phyloP scores from a whole-genome alignment of 1,284 basidiomycete species.

The Tilletiaria anomala region DNA sequence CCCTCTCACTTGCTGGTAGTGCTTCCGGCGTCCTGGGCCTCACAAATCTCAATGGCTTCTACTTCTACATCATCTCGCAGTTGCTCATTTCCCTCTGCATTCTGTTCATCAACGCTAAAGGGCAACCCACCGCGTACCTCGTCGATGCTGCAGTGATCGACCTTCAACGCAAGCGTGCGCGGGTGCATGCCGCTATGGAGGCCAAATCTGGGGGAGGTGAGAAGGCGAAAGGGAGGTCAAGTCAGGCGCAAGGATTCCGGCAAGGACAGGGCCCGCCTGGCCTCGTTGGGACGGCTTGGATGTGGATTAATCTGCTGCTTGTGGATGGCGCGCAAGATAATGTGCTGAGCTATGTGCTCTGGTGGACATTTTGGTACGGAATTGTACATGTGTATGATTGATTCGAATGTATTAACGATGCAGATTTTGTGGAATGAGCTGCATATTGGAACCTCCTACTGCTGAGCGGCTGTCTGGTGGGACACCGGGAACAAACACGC shows the following conservation, averaged over 20 bases:
- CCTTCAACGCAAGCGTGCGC: no score
- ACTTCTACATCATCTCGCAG: slow-evolving; percentile 25
- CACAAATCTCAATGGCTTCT: slow-evolving; percentile 29
- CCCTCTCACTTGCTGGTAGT: slow-evolving; percentile 25
- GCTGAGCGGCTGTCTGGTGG: no score
- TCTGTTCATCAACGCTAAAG: slow-evolving; percentile 14
- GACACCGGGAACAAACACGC: no score
- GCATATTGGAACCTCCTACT: no score
- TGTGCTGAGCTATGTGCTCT: slow-evolving; percentile 28
- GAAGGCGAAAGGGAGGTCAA: slow-evolving; percentile 3
- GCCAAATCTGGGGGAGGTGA: no score
- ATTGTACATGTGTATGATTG: slow-evolving; percentile 23
- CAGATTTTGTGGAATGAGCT: no score
- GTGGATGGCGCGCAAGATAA: slow-evolving; percentile 20
- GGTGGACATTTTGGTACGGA: slow-evolving; percentile 38
- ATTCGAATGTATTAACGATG: no score
- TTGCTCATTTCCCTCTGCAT: slow-evolving; percentile 21
- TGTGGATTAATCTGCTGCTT: neutral
- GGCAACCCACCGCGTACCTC: slow-evolving; percentile 12
- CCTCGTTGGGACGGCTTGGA: slow-evolving; percentile 1
- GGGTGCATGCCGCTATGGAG: neutral
- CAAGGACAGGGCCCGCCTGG: slow-evolving; percentile 7
- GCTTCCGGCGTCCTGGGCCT: slow-evolving; percentile 31
- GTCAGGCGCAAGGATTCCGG: neutral
- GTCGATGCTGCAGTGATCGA: slow-evolving; percentile 6